Percentiles rank a stretch among this genome's conserved stretches.
Conservation (phyloP, 805 yeast genomes). For the Scheffersomyces amazonensis region DNA sequence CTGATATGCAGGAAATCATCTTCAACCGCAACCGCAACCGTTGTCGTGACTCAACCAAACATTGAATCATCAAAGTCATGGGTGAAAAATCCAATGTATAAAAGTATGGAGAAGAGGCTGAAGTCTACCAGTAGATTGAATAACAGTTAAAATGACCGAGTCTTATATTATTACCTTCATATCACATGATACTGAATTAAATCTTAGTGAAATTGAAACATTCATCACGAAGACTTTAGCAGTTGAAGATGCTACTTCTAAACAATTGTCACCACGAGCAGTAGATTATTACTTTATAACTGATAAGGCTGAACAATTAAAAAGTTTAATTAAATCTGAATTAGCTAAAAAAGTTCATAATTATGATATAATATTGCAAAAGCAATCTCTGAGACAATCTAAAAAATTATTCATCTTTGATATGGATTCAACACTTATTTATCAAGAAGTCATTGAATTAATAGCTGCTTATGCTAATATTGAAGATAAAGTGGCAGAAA, state of each 20-base stretch:
- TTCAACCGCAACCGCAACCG: no score
- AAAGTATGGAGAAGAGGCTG: no score
- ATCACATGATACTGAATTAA: conserved; percentile 11
- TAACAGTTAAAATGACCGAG: conserved; percentile 1
- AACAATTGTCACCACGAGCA: conserved; percentile 18
- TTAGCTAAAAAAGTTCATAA: conserved; percentile 3
- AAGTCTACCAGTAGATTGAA: no score
- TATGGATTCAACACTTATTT: conserved; percentile 95
- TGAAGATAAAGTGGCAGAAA: conserved; percentile 80
- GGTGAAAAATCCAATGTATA: no score
- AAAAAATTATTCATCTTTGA: conserved; percentile 81
- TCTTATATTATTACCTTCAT: conserved; percentile 16
- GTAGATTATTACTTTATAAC: conserved; percentile 15
- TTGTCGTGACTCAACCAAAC: no score
- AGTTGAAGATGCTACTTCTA: conserved; percentile 2
- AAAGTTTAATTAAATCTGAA: conserved; percentile 5
- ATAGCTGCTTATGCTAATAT: conserved; percentile 94
- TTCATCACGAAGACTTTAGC: conserved; percentile 5
- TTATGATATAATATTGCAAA: conserved; percentile 35
- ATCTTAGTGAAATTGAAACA: conserved; percentile 1
- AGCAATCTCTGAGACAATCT: conserved; percentile 15
- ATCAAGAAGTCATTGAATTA: conserved; percentile 94
- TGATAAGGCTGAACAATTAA: conserved; percentile 7
- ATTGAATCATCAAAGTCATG: no score
- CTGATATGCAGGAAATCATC: no score